Evolutionary conservation across 257 asterid genomes (phyloP).

Genomic region (Primulina huaijiensis): DNA sequence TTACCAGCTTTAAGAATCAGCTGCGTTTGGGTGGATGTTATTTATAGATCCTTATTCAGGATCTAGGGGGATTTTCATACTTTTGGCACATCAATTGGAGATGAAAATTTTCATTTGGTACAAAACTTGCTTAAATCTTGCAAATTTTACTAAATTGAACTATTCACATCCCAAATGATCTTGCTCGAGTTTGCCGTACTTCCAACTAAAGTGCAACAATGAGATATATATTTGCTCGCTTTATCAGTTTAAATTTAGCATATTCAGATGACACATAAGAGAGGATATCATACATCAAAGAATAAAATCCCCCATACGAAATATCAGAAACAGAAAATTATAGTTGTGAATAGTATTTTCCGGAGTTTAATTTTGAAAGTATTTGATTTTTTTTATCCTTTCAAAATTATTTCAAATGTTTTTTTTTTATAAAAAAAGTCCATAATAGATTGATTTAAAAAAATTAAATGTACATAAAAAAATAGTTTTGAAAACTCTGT

Average conservation of each 20-base stretch:
- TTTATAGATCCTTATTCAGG: background rate
- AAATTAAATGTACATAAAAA: too few relatives aligned
- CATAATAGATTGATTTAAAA: background rate
- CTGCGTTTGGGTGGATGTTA: background rate
- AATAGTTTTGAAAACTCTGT: too few relatives aligned
- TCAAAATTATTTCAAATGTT: background rate
- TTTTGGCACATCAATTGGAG: background rate
- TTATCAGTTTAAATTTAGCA: background rate
- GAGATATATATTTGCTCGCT: background rate
- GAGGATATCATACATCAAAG: slow-evolving; percentile 8
- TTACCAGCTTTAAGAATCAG: background rate
- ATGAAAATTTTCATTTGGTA: background rate
- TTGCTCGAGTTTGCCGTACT: background rate
- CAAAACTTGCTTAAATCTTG: background rate
- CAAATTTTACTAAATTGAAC: background rate
- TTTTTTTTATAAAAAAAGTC: background rate
- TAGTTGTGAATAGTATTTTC: background rate
- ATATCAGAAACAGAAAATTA: slow-evolving; percentile 8
- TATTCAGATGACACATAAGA: slow-evolving; percentile 14
- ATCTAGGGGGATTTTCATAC: background rate
- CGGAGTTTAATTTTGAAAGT: too few relatives aligned
- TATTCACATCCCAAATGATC: background rate
- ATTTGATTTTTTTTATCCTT: too few relatives aligned
- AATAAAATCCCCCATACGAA: slow-evolving; percentile 21
- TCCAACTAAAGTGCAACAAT: background rate